Evolutionary conservation across 2,329 filamentous ascomycete species (phyloP), one percentile per base, ranked within the genome.

Genomic region (Coniochaeta sp.): DNA sequence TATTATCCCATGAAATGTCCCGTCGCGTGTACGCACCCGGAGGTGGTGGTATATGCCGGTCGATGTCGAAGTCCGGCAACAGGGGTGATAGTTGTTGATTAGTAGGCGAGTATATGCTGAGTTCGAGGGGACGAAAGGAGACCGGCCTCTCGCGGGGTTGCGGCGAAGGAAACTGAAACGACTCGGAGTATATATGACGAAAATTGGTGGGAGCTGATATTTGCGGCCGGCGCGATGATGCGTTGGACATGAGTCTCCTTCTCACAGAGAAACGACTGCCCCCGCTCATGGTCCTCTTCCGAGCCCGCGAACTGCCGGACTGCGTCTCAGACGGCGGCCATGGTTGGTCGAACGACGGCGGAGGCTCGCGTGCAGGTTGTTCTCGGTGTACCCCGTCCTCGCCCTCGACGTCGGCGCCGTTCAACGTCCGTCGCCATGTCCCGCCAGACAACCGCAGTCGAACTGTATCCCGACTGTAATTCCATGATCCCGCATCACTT

Each of bases 141-240:
- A 61, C 55, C 6, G 65, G 67, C 5, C 64, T 63, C 31, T 58
- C 61, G 52, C 58, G 64, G 58, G 50, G 58, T 52, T 54, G 55
- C 51, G 63, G 45, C 65, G 57, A 6, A 53, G 50, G 58, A 49
- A 70, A 67, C 47, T 71, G 69, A 52, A 69, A 69, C n/a, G 72
- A 67, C 46, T 70, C 71, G 16, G 75, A 77, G 51, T 76, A 67
- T 48, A 85, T 58, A 67, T 85, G 82, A 46, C 76, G 77, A 60
- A 85, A 85, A 63, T 85, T 71, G 47, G 75, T 75, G 3, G 82
- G 82, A 18, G 71, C 71, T 38, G 81, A 83, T 59, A 85, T 85
- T 54, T 71, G 70, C 62, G 77, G 76, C 64, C 77, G 71, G 65
- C 74, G 78, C 61, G 74, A n/a, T n/a, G n/a, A 67, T 38, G 71